Evolutionary conservation across 345 rosid species (phyloP), one percentile per base, ranked within the genome.

Genomic region (Gossypium australe): DNA sequence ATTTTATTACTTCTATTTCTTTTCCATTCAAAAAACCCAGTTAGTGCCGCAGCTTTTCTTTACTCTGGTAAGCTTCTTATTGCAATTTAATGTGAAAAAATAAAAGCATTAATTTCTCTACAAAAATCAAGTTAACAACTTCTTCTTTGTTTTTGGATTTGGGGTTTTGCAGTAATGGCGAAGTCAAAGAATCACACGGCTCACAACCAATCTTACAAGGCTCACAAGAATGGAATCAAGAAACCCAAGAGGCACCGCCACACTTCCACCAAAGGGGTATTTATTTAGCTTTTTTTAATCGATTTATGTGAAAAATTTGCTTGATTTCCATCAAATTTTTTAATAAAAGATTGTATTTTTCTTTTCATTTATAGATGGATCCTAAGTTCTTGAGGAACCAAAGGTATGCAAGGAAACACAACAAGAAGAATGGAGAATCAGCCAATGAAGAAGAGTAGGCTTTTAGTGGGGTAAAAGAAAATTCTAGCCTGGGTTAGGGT

Each of bases 111-210:
- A 18, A 14, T 45, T 22, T 67, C 11, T 67, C 25, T 12, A 13
- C 1, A 22, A 11, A 48, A 67, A 11, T 45, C 38, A 20, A 45
- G 13, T 7, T 7, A 67, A 45, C 25, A 2, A 1, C 41, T 5
- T 7, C 17, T 60, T 38, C 9, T 2, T 34, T 34, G 18, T 1
- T 2, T 63, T 38, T 16, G 9, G 56, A 59, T n/a, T 14, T 13
- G 13, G 62, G 48, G 14, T 34, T 43, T 64, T 11, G 76, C 80
- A 91, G 92, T 83, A 67, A 95, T 95, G 99, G 99, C 99, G 27
- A 95, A 95, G 91, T 95, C 99, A 78, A 95, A 95, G 97, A 95
- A 95, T 58, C 99, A 95, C 87, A 95, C 99, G 1, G 98, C 98
- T 9, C 97, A 93, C 79, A 95, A 95, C 87, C 99, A 95, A 86